Conservation (phyloP, 1,284 basidiomycete genomes). For the Leccinum fuscescens region DNA sequence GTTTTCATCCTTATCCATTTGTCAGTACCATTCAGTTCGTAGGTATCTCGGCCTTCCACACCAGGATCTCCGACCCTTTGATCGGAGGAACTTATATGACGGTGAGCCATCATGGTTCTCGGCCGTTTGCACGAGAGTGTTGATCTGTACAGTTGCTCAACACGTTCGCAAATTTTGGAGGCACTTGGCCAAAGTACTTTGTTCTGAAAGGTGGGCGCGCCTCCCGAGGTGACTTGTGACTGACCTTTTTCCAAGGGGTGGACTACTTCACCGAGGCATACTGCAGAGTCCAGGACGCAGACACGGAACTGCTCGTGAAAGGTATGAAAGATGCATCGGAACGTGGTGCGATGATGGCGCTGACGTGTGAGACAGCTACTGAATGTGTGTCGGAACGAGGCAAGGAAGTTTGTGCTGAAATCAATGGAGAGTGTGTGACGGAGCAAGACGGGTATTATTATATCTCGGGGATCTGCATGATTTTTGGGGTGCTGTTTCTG, state of each 20-base stretch:
- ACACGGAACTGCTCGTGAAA: constrained; percentile 53
- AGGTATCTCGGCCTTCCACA: constrained; percentile 97
- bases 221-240: not conserved
- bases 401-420: constrained; percentile 72
- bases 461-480: constrained; percentile 78
- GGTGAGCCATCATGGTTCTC: constrained; percentile 43
- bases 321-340: constrained; percentile 41
- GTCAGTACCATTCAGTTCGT: constrained; percentile 95
- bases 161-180: constrained; percentile 95
- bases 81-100: constrained; percentile 99
- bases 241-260: constrained; percentile 53
- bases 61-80: constrained; percentile 92
- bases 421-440: constrained; percentile 80
- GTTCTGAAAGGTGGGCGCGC: constrained; percentile 79
- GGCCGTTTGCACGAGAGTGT: constrained; percentile 1
- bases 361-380: constrained; percentile 44
- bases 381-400: constrained; percentile 93
- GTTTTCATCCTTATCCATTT: constrained; percentile 6
- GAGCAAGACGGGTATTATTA: constrained; percentile 92
- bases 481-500: constrained; percentile 71
- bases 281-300: constrained; percentile 66
- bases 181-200: constrained; percentile 96
- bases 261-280: constrained; percentile 83
- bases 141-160: constrained; percentile 71
- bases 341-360: not conserved